These are phyloP conservation scores for Akanthomyces muscarius DNA, from an alignment of 2,329 filamentous ascomycete genomes.

Conservation along the genomic window DNA sequence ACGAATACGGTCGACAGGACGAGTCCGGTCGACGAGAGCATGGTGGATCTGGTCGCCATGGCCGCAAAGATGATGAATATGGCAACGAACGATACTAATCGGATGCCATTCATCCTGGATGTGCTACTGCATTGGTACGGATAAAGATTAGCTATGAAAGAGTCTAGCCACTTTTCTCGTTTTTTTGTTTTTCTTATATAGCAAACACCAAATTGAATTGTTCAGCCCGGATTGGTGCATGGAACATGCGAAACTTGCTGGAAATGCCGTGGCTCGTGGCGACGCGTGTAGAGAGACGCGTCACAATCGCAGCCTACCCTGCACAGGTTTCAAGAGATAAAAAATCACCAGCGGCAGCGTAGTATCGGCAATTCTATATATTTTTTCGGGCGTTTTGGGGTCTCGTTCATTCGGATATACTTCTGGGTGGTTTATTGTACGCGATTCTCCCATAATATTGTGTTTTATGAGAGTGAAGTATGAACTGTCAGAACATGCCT, in stretches of 20 bases:
- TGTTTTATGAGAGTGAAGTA: no score
- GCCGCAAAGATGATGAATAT: slow-evolving; percentile 1
- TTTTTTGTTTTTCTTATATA: background rate
- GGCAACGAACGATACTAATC: slow-evolving; percentile 6
- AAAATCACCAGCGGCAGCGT: background rate
- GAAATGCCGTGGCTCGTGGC: background rate
- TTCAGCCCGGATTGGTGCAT: background rate
- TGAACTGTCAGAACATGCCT: background rate
- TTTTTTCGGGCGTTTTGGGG: no score
- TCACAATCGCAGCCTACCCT: background rate
- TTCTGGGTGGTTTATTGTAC: background rate
- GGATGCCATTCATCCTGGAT: background rate
- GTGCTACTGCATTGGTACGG: background rate
- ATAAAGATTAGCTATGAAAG: background rate
- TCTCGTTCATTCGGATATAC: background rate
- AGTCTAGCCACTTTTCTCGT: background rate
- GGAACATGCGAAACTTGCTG: background rate
- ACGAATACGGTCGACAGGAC: background rate
- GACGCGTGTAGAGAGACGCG: background rate
- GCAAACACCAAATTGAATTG: background rate
- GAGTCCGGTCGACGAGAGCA: slow-evolving; percentile 7
- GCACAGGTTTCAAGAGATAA: background rate
- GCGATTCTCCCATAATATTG: no score
- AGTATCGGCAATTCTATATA: no score
- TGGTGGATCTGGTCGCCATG: background rate